Evolutionary conservation across 1,284 basidiomycete species (phyloP), one percentile per base, ranked within the genome.

Genomic region (Apiotrichum domesticum): DNA sequence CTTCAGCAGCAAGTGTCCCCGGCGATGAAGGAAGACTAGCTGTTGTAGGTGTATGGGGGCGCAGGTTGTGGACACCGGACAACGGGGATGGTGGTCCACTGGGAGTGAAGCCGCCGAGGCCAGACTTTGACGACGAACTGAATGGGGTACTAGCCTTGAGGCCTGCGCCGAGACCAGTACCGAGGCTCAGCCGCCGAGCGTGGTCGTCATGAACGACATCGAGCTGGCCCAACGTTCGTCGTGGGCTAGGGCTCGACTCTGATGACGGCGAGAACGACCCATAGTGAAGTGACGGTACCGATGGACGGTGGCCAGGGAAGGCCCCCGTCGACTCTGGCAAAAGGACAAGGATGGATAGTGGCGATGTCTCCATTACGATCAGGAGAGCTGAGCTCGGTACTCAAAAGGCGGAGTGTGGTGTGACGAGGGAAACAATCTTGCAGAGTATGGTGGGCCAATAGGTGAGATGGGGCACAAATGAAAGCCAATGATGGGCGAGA

Each of bases 161-260:
- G 1, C 70, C 70, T 4, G 61, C 47, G 0, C 68, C 72, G 10
- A 73, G 54, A 3, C 70, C 68, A 2, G 70, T 63, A 2, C 68
- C 72, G 3, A 74, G 59, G 54, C 67, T 70, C 49, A 72, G 52
- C 35, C 72, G 62, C 13, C 72, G 61, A 21, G 62, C 63, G n/a
- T 67, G 56, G n/a, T 55, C 44, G 9, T 49, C 47, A 34, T 59
- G 58, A 8, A 51, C n/a, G 2, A 46, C 37, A 39, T 39, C 37
- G 37, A 9, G 8, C 8, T 39, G 7, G 37, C 8, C 37, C 8
- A 13, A 9, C 7, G 37, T 39, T 13, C 37, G 37, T 39, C 7
- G 37, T 13, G 8, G 8, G 7, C 37, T 37, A 5, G 35, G 47
- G 47, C 47, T 39, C 37, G 37, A 39, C 15, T 33, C 34, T 11